phyloP scores from a whole-genome alignment of 257 asterid species.

The Jasminum sambac region DNA sequence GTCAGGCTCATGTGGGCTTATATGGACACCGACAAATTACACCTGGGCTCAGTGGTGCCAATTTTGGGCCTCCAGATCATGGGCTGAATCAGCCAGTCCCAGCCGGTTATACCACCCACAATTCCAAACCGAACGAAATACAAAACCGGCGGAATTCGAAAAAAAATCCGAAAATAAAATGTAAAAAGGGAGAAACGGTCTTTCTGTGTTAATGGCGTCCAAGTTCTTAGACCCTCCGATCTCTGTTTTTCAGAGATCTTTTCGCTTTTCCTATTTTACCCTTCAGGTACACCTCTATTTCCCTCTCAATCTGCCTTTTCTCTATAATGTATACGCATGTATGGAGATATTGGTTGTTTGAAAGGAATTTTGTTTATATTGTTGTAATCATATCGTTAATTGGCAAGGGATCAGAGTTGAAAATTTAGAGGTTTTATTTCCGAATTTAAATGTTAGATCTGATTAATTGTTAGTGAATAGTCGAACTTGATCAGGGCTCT shows the following conservation, averaged over 20 bases:
- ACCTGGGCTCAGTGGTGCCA: too few species aligned
- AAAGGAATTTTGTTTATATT: neutral
- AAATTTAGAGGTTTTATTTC: neutral
- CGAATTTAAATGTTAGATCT: neutral
- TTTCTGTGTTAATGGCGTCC: conserved; percentile 45
- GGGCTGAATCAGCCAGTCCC: neutral
- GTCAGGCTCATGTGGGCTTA: too few species aligned
- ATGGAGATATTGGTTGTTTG: conserved; percentile 4
- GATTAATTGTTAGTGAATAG: conserved; percentile 14
- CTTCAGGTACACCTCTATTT: conserved; percentile 36
- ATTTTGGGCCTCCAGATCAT: neutral
- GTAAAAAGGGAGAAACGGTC: conserved; percentile 30
- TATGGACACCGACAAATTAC: too few species aligned
- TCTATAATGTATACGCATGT: neutral
- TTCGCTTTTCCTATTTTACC: conserved; percentile 25
- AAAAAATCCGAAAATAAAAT: neutral
- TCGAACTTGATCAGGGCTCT: conserved; percentile 28
- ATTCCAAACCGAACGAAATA: neutral
- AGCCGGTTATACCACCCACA: neutral
- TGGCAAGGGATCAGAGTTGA: neutral
- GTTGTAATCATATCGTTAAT: neutral
- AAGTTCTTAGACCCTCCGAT: conserved; percentile 33
- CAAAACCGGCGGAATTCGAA: neutral
- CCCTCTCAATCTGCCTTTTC: conserved; percentile 9
- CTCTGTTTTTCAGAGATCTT: conserved; percentile 45